Percentiles rank a stretch among this genome's conserved stretches.
Evolutionary conservation across 176 grass and related monocot species (phyloP).

Genomic region (Eleusine indica): DNA sequence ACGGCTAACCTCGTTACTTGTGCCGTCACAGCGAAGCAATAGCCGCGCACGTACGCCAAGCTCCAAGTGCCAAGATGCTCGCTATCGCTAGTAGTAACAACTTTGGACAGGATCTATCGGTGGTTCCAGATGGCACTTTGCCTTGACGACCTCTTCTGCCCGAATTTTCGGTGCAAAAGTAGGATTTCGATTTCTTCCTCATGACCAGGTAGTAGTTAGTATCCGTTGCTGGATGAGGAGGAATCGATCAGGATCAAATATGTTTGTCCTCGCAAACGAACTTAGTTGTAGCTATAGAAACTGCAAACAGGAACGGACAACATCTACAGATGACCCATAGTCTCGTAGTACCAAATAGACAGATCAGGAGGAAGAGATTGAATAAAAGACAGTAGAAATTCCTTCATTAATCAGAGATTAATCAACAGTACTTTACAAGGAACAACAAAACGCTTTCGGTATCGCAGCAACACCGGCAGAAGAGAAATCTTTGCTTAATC

Average conservation of each 20-base stretch:
- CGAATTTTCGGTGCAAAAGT: background rate
- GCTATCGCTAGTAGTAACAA: no score
- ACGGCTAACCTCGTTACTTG: background rate
- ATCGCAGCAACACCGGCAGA: constrained; percentile 38
- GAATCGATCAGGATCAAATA: background rate
- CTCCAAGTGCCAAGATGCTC: background rate
- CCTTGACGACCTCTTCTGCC: background rate
- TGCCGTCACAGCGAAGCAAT: background rate
- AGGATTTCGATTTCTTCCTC: no score
- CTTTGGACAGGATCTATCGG: background rate
- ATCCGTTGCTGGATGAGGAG: background rate
- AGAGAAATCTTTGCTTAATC: background rate
- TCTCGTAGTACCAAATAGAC: background rate
- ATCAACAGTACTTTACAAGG: constrained; percentile 31
- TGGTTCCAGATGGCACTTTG: background rate
- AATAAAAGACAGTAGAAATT: constrained; percentile 13
- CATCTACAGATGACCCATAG: background rate
- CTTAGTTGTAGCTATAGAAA: no score
- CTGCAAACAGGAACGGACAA: background rate
- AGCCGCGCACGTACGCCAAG: background rate
- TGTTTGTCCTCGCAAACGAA: background rate
- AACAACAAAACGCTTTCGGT: constrained; percentile 15
- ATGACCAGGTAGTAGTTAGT: no score
- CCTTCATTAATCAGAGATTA: constrained; percentile 37
- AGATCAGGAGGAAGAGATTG: background rate